These are phyloP conservation scores for Aspergillus ibericus DNA, from an alignment of 2,329 filamentous ascomycete genomes.

Conservation along the genomic window DNA sequence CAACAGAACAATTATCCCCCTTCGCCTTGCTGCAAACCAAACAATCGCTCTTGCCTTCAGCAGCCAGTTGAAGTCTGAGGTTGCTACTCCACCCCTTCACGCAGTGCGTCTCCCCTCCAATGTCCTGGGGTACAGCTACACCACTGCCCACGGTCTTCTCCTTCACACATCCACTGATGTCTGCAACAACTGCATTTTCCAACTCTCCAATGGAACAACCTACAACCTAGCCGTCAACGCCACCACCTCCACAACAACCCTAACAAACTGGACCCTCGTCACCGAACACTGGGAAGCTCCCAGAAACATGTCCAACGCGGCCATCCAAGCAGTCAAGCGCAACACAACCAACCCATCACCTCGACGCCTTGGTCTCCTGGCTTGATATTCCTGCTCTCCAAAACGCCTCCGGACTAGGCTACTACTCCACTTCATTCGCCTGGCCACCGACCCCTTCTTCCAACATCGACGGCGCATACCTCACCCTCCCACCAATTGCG, in stretches of 20 bases:
- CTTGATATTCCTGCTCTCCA: conserved; percentile 16
- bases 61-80: background rate
- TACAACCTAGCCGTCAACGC: background rate
- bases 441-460: conserved; percentile 12
- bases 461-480: conserved; percentile 19
- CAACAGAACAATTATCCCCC: background rate
- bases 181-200: background rate
- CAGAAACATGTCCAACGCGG: conserved; percentile 18
- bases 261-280: conserved; percentile 16
- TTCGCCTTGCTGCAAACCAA: background rate
- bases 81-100: background rate
- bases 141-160: background rate
- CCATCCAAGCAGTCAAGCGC: conserved; percentile 16
- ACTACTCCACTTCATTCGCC: conserved; percentile 18
- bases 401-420: conserved; percentile 23
- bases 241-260: background rate
- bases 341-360: conserved; percentile 26
- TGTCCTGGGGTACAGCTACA: conserved; percentile 12
- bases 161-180: conserved; percentile 9
- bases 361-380: conserved; percentile 20
- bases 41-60: background rate
- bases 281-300: conserved; percentile 26
- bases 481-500: conserved; percentile 16
- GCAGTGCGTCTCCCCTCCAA: background rate
- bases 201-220: conserved; percentile 16